Conservation (phyloP, 2,329 filamentous ascomycete species). For the Gliomastix tumulicola region DNA sequence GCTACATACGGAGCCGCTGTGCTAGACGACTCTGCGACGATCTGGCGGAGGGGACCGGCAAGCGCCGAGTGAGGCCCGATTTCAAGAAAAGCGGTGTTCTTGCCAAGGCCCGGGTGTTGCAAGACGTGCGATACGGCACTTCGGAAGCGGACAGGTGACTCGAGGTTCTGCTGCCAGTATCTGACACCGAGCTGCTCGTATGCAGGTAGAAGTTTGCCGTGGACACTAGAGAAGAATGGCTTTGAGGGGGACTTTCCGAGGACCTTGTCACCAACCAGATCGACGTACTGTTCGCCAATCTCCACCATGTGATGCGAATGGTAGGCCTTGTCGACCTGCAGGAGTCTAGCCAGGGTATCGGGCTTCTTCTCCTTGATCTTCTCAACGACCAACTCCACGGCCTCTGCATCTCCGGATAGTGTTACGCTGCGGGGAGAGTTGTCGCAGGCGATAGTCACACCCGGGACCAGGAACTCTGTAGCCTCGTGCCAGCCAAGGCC, state of each 20-base stretch:
- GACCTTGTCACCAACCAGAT: conserved; percentile 11
- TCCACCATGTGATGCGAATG: conserved; percentile 29
- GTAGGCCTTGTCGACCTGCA: conserved; percentile 32
- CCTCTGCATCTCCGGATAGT: conserved; percentile 19
- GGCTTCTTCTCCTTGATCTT: conserved; percentile 17
- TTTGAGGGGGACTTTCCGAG: background rate
- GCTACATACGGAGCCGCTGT: conserved; percentile 12
- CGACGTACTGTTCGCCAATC: conserved; percentile 14
- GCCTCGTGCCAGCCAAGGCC: conserved; percentile 23
- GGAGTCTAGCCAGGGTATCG: conserved; percentile 17
- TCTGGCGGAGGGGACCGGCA: conserved; percentile 28
- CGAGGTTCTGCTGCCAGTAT: conserved; percentile 15
- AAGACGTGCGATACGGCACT: conserved; percentile 4
- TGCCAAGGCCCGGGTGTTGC: conserved; percentile 6
- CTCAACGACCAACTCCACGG: conserved; percentile 16
- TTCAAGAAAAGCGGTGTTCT: conserved; percentile 20
- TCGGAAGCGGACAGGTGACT: conserved; percentile 11
- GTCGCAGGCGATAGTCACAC: conserved; percentile 24
- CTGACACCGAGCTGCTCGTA: background rate
- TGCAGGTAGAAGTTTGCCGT: background rate
- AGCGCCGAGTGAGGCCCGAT: conserved; percentile 31
- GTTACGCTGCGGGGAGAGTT: conserved; percentile 28
- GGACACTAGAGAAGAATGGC: conserved; percentile 1
- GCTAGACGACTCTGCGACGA: conserved; percentile 3
- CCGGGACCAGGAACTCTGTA: conserved; percentile 13